Percentiles rank a stretch among this genome's conserved stretches.
Conservation (phyloP, 768 basidiomycete genomes). For the Trametes punicea region DNA sequence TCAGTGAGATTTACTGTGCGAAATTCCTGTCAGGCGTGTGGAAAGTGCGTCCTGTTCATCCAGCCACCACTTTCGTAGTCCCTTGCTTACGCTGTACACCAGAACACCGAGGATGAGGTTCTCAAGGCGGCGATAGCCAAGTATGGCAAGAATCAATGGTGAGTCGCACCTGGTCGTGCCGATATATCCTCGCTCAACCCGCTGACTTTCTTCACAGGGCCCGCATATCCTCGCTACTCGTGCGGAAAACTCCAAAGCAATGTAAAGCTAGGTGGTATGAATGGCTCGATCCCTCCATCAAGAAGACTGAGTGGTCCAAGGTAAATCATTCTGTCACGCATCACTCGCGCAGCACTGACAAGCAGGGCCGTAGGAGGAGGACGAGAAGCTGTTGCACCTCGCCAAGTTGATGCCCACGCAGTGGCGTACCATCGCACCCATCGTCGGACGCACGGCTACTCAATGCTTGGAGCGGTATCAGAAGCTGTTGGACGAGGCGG, state of each 20-base stretch:
- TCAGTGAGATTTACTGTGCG: background rate
- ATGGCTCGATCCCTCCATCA: conserved; percentile 99
- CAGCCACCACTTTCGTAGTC: background rate
- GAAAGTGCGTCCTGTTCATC: conserved; percentile 53
- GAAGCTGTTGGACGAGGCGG: conserved; percentile 95
- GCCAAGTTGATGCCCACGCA: conserved; percentile 99
- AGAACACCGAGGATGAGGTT: conserved; percentile 98
- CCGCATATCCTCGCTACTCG: conserved; percentile 94
- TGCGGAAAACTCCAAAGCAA: conserved; percentile 98
- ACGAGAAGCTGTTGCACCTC: conserved; percentile 96
- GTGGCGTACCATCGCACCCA: conserved; percentile 98
- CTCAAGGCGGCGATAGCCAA: conserved; percentile 98
- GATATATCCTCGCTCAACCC: background rate
- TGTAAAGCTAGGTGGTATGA: conserved; percentile 99
- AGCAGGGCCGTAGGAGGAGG: conserved; percentile 66
- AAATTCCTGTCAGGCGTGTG: conserved; percentile 57
- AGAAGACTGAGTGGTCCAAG: conserved; percentile 99
- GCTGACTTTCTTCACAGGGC: conserved; percentile 54
- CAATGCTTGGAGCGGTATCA: conserved; percentile 99
- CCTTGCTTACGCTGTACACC: conserved; percentile 13
- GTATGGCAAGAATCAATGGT: conserved; percentile 97
- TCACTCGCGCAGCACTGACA: background rate
- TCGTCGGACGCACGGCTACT: conserved; percentile 95
- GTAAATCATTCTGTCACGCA: conserved; percentile 36
- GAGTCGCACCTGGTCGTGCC: conserved; percentile 12